These are phyloP conservation scores for Reticulascus tulasneorum DNA, from an alignment of 2,329 filamentous ascomycete genomes.

Conservation along the genomic window DNA sequence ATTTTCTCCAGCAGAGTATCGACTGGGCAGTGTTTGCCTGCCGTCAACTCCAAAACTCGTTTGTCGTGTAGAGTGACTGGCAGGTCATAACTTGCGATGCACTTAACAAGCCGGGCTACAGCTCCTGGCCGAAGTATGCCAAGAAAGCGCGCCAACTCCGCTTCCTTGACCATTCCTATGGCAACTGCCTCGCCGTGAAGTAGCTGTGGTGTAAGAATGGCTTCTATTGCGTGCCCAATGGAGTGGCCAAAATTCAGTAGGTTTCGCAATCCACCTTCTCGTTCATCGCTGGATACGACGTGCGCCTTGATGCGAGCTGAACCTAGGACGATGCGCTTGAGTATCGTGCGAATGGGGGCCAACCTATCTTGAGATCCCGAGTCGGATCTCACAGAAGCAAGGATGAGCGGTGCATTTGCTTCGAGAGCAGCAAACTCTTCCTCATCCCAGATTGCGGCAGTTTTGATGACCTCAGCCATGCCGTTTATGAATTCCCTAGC, in stretches of 20 bases:
- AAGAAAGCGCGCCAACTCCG: constrained; percentile 84
- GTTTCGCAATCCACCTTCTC: constrained; percentile 90
- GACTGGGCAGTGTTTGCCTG: constrained; percentile 82
- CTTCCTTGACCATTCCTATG: constrained; percentile 98
- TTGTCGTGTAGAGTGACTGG: constrained; percentile 84
- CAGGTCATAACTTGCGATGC: constrained; percentile 88
- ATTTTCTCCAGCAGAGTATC: constrained; percentile 86
- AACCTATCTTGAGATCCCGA: constrained; percentile 48
- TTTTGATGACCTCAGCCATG: constrained; percentile 98
- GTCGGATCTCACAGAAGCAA: constrained; percentile 63
- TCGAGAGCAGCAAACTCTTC: constrained; percentile 81
- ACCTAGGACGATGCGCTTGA: constrained; percentile 79
- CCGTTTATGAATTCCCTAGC: constrained; percentile 95
- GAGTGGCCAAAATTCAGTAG: constrained; percentile 97
- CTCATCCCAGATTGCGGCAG: constrained; percentile 93
- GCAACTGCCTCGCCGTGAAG: constrained; percentile 94
- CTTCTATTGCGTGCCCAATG: constrained; percentile 94
- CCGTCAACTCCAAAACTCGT: constrained; percentile 74
- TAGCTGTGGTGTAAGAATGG: constrained; percentile 90
- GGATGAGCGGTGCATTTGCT: constrained; percentile 71
- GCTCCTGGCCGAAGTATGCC: constrained; percentile 82
- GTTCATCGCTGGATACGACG: constrained; percentile 91
- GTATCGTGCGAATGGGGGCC: constrained; percentile 62
- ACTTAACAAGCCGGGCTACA: constrained; percentile 86
- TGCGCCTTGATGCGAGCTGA: constrained; percentile 92